Base-by-base conservation (phyloP, 169 alveolate species). In the Plasmodium vinckei region DNA sequence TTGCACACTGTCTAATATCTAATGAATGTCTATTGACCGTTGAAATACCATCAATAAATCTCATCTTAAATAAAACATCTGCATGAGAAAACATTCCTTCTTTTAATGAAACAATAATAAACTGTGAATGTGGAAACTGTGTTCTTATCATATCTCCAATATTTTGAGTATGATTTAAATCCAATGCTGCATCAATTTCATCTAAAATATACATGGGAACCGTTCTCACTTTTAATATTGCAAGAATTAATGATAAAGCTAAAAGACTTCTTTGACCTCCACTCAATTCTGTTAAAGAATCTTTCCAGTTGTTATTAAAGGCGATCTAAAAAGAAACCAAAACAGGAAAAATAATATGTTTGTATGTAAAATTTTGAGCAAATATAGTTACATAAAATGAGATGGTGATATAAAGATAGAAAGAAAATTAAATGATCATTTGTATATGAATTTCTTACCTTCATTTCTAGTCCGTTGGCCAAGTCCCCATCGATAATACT, bases 151-250 rank as follows among this genome's bases (percentile, higher is more conserved):
- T 98, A 67, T 96, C 92, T 12, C 99, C 99, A 47, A 98, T 98
- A 92, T 98, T 98, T 44, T 98, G 99, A 19, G 99, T 99, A 91
- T 99, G 99, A 70, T 98, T 95, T 54, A 98, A 94, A 92, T 99
- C 99, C 65, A 99, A 93, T 25, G 99, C 99, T 1, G 99, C 99
- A 93, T 99, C 99, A 25, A 99, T 97, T 93, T 99, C 99, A 95
- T 99, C 99, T 53, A 99, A 96, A 75, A 99, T 98, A 95, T 98
- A 98, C 82, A 99, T 94, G 12, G 99, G 99, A 10, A 99, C 99
- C 39, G 99, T 99, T 44, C 98, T 97, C 72, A 96, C 97, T 87
- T 97, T 97, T 71, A 98, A 95, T 92, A 98, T 95, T 17, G 99
- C 99, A 51, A 99, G 91, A 65, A 98, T 97, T 68, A 98, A 95